Evolutionary conservation across 2,329 filamentous ascomycete species (phyloP), one percentile per base, ranked within the genome.

Genomic region (Cordyceps javanica): DNA sequence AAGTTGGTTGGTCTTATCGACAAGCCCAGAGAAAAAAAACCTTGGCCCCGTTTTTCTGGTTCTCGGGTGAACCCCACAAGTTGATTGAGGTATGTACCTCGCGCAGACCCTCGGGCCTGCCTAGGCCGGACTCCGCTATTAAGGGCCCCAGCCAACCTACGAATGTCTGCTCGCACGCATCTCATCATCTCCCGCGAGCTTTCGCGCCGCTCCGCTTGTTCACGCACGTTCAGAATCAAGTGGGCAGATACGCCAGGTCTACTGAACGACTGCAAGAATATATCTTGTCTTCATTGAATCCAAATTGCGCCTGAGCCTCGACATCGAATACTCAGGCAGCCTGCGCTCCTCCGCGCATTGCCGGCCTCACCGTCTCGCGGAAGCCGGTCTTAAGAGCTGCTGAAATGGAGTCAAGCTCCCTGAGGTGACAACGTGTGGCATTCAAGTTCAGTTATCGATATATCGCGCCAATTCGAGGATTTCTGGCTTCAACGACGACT

Each of bases 1-100:
- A 63, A 60, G 52, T 59, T 58, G 46, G 14, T 55, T 30, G 30
- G 38, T 25, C 30, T 58, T 49, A 60, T 60, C 59, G 60, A 60
- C 48, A 62, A 50, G 55, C 41, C 19, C 13, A 23, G n/a, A 38
- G 50, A 60, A 61, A 57, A 55, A 60, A 61, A 46, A 16, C 44
- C 46, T n/a, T n/a, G 36, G 53, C 11, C 44, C 59, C 50, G 48
- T 21, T 36, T 34, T 54, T 54, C 41, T 38, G 21, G 8, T n/a
- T 30, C 32, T 39, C 39, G 21, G 38, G n/a, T 10, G 28, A 44
- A 36, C 38, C 55, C 53, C 53, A 44, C 51, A 54, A n/a, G n/a
- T n/a, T 39, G 41, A 23, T 32, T 38, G 41, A 46, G 25, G 21
- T 36, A 38, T 45, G n/a, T 38, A 36, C 28, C 10, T 45, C 36